Evolutionary conservation across 2,329 filamentous ascomycete genomes (phyloP).

Genomic region (Aureobasidium lini): DNA sequence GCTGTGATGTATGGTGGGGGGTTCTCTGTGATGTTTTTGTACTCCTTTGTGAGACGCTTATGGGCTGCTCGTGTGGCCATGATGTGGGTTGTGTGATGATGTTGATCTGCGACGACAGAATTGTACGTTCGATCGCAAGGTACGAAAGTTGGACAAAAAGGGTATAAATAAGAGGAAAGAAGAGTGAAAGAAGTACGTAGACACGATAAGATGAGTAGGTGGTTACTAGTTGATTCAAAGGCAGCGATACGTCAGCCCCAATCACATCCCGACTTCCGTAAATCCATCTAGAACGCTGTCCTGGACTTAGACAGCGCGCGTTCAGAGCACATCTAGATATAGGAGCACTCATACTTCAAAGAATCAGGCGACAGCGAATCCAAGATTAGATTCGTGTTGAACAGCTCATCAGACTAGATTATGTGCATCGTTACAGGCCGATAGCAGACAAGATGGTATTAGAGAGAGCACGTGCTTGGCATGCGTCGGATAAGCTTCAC

Average conservation of each 20-base stretch:
- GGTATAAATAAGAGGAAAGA: not conserved
- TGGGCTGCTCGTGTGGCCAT: slow-evolving; percentile 34
- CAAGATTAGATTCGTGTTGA: too few species aligned
- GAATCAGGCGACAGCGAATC: too few species aligned
- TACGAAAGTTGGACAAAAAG: not conserved
- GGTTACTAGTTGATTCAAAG: not conserved
- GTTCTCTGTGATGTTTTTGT: slow-evolving; percentile 28
- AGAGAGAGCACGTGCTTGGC: not conserved
- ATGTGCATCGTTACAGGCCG: not conserved
- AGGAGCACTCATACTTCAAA: not conserved
- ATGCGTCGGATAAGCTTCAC: not conserved
- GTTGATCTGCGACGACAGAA: not conserved
- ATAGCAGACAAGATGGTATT: too few species aligned
- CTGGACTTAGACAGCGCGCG: not conserved
- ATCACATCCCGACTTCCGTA: not conserved
- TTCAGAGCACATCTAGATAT: not conserved
- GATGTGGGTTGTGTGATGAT: not conserved
- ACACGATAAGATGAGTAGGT: not conserved
- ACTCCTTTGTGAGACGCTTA: slow-evolving; percentile 33
- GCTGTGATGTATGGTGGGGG: slow-evolving; percentile 29
- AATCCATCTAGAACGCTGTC: not conserved
- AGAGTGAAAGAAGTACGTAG: not conserved
- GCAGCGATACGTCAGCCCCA: not conserved
- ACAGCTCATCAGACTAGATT: not conserved
- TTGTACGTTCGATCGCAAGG: not conserved